Evolutionary conservation across 140 eudicot species (phyloP), one percentile per base, ranked within the genome.

Genomic region (Oenanthe javanica): DNA sequence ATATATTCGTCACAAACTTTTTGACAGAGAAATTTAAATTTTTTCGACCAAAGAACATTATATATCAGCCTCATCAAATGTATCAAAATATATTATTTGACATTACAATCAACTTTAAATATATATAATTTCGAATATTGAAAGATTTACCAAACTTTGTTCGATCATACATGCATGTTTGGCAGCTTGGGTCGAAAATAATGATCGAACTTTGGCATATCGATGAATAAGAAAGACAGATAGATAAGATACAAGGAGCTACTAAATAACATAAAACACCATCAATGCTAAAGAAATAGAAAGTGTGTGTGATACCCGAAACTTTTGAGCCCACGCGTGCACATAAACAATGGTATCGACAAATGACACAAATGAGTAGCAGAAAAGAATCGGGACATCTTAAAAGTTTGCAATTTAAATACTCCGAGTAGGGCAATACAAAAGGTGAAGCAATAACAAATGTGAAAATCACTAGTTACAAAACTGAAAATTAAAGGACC

Each of bases 301-400:
- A 45, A 72, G 25, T 7, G 12, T 16, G 15, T 43, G 51, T 0
- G 10, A 21, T 72, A 72, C 25, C 52, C 48, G 36, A 42, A 75
- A 2, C 59, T 75, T 48, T 75, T 7, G 45, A 48, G 23, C 78
- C 63, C 78, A 75, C 78, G 78, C 78, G 78, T 75, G 78, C 78
- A 47, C 43, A 48, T 11, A 23, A 47, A 48, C 52, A 25, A 48
- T 47, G 45, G 51, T 21, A 45, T 13, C 77, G 50, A 72, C 23
- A 46, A 40, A 16, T 5, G 12, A 42, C n/a, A n/a, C n/a, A n/a
- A n/a, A n/a, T n/a, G n/a, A n/a, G 23, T 16, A 31, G 50, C 11
- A 71, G 14, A 73, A 45, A 73, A 19, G 10, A 59, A 1, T 0
- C 4, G 5, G 18, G 77, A 72, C 77, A 72, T 1, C 16, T 18